Base-by-base conservation (phyloP, 2,329 filamentous ascomycete species). In the Ceratocystis ficicola region DNA sequence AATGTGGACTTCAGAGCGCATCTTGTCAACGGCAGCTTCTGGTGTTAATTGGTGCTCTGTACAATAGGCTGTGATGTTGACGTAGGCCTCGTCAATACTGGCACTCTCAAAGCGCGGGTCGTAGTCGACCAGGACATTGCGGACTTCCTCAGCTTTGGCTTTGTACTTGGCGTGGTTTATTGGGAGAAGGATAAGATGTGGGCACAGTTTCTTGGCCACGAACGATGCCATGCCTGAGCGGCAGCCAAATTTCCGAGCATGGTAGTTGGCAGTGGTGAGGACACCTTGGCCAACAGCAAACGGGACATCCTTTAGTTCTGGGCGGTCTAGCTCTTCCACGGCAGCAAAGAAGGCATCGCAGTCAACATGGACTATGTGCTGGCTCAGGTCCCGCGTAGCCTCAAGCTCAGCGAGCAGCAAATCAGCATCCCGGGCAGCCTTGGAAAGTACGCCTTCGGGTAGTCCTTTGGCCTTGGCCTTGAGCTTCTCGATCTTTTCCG, bases 281-380 rank as follows among this genome's bases (percentile, higher is more conserved):
- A 87, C 84, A 1, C 84, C 84, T 17, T 73, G 77, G 0, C 94
- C 94, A 0, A 99, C 94, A 0, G 93, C 91, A 76, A 99, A 96
- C 0, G 94, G 94, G 0, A 95, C 78, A 48, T 91, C 80, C 68
- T 88, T 89, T 59, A 99, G 80, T 73, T 96, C 92, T 0, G 93
- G 94, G 0, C 87, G 82, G 71, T 90, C 87, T 2, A 92, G 81
- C 70, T 86, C 89, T 74, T 97, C 94, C 0, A 97, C 94, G 0
- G 94, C 90, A 0, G 94, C 94, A 72, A 94, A 99, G 75, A 99
- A 99, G 17, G 94, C 94, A 77, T 99, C 94, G 75, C 94, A 97
- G 74, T 99, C 94, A 61, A 97, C 83, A 73, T 99, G 94, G 0
- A 97, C 87, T 28, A 97, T 84, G 66, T 84, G 80, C 73, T 97